Conservation (phyloP, 106 monocot genomes). For the Allium fistulosum region DNA sequence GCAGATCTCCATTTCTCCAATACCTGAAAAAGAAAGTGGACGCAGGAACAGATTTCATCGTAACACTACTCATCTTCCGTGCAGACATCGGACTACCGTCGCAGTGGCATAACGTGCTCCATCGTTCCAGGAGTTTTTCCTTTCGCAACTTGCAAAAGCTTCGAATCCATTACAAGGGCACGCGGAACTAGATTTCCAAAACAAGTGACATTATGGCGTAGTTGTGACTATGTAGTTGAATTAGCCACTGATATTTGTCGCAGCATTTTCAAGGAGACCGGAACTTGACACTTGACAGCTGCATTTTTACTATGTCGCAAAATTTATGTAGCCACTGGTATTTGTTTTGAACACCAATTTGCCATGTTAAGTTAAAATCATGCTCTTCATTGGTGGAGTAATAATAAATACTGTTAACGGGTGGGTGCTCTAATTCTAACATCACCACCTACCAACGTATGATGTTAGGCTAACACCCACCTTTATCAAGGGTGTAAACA, state of each 20-base stretch:
- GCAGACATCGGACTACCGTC: slow-evolving; percentile 33
- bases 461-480: too few relatives aligned
- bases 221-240: slow-evolving; percentile 28
- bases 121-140: slow-evolving; percentile 51
- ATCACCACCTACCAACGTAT: too few relatives aligned
- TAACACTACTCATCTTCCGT: slow-evolving; percentile 61
- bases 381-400: too few relatives aligned
- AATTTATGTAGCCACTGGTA: too few relatives aligned
- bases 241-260: slow-evolving; percentile 43
- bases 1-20: slow-evolving; percentile 7
- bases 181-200: slow-evolving; percentile 47
- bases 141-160: slow-evolving; percentile 38
- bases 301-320: slow-evolving; percentile 29
- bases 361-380: too few relatives aligned
- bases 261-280: slow-evolving; percentile 24
- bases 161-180: slow-evolving; percentile 39
- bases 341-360: too few relatives aligned
- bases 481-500: too few relatives aligned
- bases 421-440: too few relatives aligned
- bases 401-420: too few relatives aligned
- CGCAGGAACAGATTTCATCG: slow-evolving; percentile 48
- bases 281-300: slow-evolving; percentile 8
- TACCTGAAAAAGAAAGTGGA: slow-evolving; percentile 50
- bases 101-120: slow-evolving; percentile 39
- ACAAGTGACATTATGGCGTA: slow-evolving; percentile 23